Evolutionary conservation across 768 basidiomycete genomes (phyloP).

Genomic region (Amyloporia xantha): DNA sequence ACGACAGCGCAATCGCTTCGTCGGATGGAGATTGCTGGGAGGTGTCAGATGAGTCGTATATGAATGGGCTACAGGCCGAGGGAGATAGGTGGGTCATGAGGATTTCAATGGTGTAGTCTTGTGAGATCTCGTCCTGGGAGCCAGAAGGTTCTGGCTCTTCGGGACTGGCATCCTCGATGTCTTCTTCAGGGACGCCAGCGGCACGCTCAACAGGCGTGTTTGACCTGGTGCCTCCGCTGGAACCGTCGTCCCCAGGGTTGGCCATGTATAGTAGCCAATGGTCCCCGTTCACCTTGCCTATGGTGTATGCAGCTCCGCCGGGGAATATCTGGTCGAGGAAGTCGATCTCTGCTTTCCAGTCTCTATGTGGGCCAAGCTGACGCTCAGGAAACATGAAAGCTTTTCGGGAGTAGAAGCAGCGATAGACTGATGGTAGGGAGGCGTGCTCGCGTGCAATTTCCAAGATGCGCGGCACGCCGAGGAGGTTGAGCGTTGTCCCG

Average conservation of each 20-base stretch:
- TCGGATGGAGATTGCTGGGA: constrained; percentile 33
- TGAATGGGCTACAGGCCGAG: constrained; percentile 73
- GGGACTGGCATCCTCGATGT: constrained; percentile 12
- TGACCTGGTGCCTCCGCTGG: constrained; percentile 14
- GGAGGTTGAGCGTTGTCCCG: constrained; percentile 95
- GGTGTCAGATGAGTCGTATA: constrained; percentile 29
- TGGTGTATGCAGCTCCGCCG: constrained; percentile 88
- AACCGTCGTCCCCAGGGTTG: constrained; percentile 36
- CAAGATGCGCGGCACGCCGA: constrained; percentile 91
- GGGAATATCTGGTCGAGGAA: constrained; percentile 88
- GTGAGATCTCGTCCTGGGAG: constrained; percentile 24
- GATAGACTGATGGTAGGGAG: constrained; percentile 63
- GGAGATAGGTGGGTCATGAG: constrained; percentile 90
- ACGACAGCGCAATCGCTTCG: constrained; percentile 57
- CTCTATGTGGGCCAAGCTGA: constrained; percentile 85
- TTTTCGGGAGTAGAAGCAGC: constrained; percentile 97
- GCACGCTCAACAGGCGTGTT: constrained; percentile 23
- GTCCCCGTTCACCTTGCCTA: constrained; percentile 96
- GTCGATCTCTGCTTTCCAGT: constrained; percentile 90
- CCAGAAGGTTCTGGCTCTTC: constrained; percentile 14
- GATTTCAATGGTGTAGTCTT: constrained; percentile 95
- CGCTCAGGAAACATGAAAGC: constrained; percentile 99
- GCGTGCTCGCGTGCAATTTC: constrained; percentile 78
- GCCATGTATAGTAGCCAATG: constrained; percentile 98
- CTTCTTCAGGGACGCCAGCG: constrained; percentile 7